Evolutionary conservation across 768 basidiomycete species (phyloP), one percentile per base, ranked within the genome.

Genomic region (Chalciporus pseudorubinellus): DNA sequence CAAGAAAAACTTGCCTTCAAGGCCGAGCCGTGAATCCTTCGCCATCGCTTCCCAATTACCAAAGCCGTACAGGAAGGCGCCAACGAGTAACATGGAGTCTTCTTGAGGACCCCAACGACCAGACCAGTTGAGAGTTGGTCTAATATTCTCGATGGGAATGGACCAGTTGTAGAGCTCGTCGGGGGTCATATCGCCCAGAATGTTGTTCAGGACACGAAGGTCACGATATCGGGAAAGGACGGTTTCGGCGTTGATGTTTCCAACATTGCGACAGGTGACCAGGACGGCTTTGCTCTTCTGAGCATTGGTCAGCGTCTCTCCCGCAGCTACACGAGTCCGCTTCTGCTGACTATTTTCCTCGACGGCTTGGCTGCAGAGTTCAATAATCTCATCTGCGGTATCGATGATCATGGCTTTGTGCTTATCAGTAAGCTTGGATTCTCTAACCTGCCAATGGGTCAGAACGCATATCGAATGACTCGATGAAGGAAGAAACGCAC

Each of bases 271-370:
- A 75, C 86, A 97, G 19, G 86, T 85, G 59, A 98, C 89, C 38
- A 99, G 80, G 39, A 98, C 91, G 1, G 97, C 97, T 69, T 98
- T 98, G 78, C 93, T 94, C 72, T 95, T 95, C 73, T 95, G 89
- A 4, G 92, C 90, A 58, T 92, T 92, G 16, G 88, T 89, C 67
- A 95, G 76, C 1, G 92, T 85, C 71, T 97, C 94, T 51, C 94
- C 94, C 14, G 85, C 82, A 18, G 85, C 87, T 51, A 86, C 73
- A 48, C 87, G 83, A 12, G 76, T 70, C 22, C 87, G 86, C 64
- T 95, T 87, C 68, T 88, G 84, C 11, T 84, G 80, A 63, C 89
- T 89, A 69, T 87, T 89, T 34, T 90, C 85, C 48, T 87, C 84
- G 51, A 99, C 85, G 6, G 93, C 92, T 46, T 81, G 80, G 21